Conservation (phyloP, 176 grass and related monocot genomes). For the Hyparrhenia diplandra region DNA sequence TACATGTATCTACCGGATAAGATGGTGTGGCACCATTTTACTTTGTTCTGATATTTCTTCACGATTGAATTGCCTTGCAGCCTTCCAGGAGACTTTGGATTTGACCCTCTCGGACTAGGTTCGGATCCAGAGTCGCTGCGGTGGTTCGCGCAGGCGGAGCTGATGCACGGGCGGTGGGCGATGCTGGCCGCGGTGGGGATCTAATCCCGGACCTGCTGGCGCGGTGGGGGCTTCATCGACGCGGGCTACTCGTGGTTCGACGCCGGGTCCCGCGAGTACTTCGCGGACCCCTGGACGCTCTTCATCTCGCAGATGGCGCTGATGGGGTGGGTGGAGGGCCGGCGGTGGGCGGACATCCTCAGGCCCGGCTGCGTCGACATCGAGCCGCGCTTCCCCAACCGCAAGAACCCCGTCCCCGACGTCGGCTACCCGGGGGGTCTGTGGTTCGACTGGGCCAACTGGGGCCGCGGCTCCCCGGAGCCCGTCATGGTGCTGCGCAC, state of each 20-base stretch:
- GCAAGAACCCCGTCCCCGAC: constrained; percentile 64
- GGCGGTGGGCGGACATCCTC: constrained; percentile 76
- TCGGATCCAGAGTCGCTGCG: constrained; percentile 69
- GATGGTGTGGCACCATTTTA: not conserved
- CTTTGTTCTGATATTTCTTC: not conserved
- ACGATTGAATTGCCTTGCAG: constrained; percentile 24
- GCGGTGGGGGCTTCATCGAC: constrained; percentile 59
- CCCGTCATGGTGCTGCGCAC: constrained; percentile 95
- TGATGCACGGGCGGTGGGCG: constrained; percentile 90
- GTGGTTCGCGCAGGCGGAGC: constrained; percentile 83
- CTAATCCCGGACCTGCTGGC: constrained; percentile 59
- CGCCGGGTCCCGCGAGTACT: constrained; percentile 73
- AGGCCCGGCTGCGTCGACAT: constrained; percentile 70
- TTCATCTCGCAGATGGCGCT: constrained; percentile 76
- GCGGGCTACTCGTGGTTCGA: constrained; percentile 58
- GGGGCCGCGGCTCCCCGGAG: constrained; percentile 82
- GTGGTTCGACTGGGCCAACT: constrained; percentile 90
- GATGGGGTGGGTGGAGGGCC: constrained; percentile 92
- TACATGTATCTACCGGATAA: not conserved
- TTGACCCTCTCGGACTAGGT: constrained; percentile 83
- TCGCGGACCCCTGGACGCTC: constrained; percentile 67
- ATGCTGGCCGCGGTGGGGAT: constrained; percentile 78
- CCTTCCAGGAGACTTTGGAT: constrained; percentile 84
- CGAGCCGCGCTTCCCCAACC: constrained; percentile 60
- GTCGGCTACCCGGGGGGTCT: constrained; percentile 83